These are phyloP conservation scores for Rhododendron henanense DNA, from an alignment of 148 eudicot genomes.

Conservation along the genomic window DNA sequence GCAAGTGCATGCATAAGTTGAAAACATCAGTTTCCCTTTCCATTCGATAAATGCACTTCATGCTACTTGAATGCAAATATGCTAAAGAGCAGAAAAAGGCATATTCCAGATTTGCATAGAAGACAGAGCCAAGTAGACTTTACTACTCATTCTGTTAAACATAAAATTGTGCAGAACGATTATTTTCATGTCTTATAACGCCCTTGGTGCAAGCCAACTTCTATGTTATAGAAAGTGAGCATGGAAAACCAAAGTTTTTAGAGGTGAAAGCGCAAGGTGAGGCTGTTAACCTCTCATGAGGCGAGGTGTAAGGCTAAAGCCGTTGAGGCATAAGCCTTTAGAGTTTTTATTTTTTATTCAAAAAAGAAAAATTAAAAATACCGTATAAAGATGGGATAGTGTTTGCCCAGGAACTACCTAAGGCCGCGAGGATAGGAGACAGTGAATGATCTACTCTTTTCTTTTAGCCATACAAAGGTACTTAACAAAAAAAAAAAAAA, in stretches of 20 bases:
- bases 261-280: no score
- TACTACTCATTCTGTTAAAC: constrained; percentile 26
- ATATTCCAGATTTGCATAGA: background rate
- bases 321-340: no score
- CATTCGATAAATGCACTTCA: constrained; percentile 37
- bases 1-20: constrained; percentile 55
- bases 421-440: no score
- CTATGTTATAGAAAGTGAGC: constrained; percentile 82
- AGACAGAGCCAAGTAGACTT: background rate
- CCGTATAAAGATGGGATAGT: no score
- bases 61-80: constrained; percentile 20
- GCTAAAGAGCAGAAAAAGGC: constrained; percentile 3
- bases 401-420: no score
- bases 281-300: no score
- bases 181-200: constrained; percentile 52
- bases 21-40: constrained; percentile 53
- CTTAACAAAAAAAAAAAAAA: no score
- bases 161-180: constrained; percentile 50
- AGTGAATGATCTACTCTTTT: no score
- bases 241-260: constrained; percentile 35
- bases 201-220: constrained; percentile 78
- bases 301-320: no score
- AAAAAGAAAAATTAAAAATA: no score
- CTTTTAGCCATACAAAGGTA: no score
- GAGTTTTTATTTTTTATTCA: no score